These are phyloP conservation scores for Rutstroemia sp. DNA, from an alignment of 2,329 filamentous ascomycete species.

Conservation along the genomic window DNA sequence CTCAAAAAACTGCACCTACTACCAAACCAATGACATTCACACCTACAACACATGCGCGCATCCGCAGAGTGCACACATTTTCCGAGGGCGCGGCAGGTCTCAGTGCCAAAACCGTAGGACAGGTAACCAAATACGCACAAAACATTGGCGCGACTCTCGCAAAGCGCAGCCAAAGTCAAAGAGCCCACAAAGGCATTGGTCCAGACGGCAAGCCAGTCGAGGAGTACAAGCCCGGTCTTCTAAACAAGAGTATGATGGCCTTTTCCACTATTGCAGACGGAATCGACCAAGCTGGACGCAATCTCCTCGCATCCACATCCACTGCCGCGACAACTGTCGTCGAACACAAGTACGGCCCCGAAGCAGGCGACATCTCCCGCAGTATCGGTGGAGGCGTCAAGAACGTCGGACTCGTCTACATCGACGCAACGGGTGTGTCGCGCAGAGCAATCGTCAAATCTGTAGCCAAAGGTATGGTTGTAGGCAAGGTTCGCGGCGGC, in stretches of 20 bases:
- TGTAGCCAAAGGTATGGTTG: constrained; percentile 93
- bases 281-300: constrained; percentile 78
- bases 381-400: constrained; percentile 80
- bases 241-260: constrained; percentile 95
- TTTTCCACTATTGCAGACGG: constrained; percentile 93
- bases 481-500: constrained; percentile 69
- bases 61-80: constrained; percentile 84
- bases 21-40: constrained; percentile 81
- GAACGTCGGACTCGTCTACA: constrained; percentile 95
- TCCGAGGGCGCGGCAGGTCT: constrained; percentile 72
- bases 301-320: constrained; percentile 66
- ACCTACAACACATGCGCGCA: constrained; percentile 73
- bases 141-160: constrained; percentile 75
- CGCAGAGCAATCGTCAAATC: constrained; percentile 85
- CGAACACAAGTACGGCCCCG: constrained; percentile 78
- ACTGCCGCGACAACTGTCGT: constrained; percentile 80
- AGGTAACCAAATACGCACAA: constrained; percentile 77
- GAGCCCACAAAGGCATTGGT: constrained; percentile 54
- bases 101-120: constrained; percentile 79
- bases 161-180: constrained; percentile 50
- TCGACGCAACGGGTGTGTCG: constrained; percentile 90
- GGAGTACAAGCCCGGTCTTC: constrained; percentile 77
- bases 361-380: constrained; percentile 72
- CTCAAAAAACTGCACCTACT: constrained; percentile 69
- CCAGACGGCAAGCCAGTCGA: constrained; percentile 55